Base-by-base conservation (phyloP, 2,329 filamentous ascomycete species). In the Penicillium sp. region DNA sequence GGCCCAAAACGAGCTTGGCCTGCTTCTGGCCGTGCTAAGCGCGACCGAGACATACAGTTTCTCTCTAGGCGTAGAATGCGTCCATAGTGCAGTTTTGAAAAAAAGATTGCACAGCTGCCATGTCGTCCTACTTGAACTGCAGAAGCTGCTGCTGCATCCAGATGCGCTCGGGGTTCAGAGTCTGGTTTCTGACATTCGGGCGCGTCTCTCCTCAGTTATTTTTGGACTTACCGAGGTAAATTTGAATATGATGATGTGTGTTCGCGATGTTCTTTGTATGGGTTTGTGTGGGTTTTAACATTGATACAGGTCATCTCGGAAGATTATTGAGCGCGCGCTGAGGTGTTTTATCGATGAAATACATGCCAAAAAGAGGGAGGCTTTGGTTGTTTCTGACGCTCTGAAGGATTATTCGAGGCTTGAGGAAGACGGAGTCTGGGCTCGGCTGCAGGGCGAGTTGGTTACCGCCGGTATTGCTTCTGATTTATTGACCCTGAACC, bases 211-310 rank as follows among this genome's bases (percentile, higher is more conserved):
- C 3, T 53, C 49, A 3, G 22, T 52, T 17, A 46, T 48, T 10
- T 58, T 50, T 39, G 56, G 49, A 15, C 35, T 58, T 3, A 52
- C 37, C 40, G 43, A 53, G 21, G 45, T 57, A n/a, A 56, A 56
- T 48, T 49, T 44, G 5, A 51, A 54, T 50, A 49, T 54, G 53
- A 52, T 51, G 44, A 57, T 56, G 56, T 58, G 17, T 41, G 56
- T 55, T 10, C 15, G 5, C 6, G 5, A 26, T 12, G 28, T 15
- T 35, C 13, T 22, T 3, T 22, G 4, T 10, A 3, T 32, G 29
- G 29, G 9, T 8, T n/a, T 9, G 10, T 31, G n/a, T 22, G 12
- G 32, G 10, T 7, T 29, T n/a, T 43, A 43, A 43, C 38, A 2
- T 29, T 51, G 29, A 2, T 48, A 19, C 19, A 58, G 56, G 50